phyloP scores from a whole-genome alignment of 192 early-diverging fungal genomes.

The Allomyces macrogynus region DNA sequence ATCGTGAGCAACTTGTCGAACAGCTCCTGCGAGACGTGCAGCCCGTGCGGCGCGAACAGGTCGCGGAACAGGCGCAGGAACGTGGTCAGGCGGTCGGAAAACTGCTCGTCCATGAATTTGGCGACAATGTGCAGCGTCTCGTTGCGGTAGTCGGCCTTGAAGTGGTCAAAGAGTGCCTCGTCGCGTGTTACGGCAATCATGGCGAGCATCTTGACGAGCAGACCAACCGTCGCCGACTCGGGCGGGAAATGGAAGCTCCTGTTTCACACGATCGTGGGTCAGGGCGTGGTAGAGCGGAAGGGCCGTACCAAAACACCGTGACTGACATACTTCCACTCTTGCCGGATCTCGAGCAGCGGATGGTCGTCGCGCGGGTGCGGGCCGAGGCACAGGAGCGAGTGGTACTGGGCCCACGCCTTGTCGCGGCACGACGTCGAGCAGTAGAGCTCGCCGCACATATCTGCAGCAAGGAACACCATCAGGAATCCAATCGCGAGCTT shows the following conservation, averaged over 20 bases:
- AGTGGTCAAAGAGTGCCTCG: background rate
- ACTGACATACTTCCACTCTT: slow-evolving; percentile 2
- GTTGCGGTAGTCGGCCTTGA: slow-evolving; percentile 3
- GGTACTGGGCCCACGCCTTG: background rate
- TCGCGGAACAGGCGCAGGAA: background rate
- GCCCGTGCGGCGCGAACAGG: background rate
- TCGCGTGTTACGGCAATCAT: slow-evolving; percentile 1
- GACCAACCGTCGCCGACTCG: slow-evolving; percentile 1
- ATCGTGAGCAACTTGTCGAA: background rate
- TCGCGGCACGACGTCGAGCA: background rate
- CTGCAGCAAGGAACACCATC: too few relatives aligned
- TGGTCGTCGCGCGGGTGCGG: background rate
- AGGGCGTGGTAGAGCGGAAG: too few relatives aligned
- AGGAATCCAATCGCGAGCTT: background rate
- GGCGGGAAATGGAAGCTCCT: slow-evolving; percentile 3
- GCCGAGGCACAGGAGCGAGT: background rate
- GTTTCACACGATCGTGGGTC: too few relatives aligned
- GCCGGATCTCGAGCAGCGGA: background rate
- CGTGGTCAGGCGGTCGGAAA: background rate
- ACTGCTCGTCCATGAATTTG: slow-evolving; percentile 5
- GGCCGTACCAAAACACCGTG: too few relatives aligned
- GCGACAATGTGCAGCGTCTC: background rate
- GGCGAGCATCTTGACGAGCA: slow-evolving; percentile 1
- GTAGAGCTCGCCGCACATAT: background rate
- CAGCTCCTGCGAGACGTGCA: background rate